Conservation (phyloP, 2,329 filamentous ascomycete species). For the Coleophoma eucalyptorum region DNA sequence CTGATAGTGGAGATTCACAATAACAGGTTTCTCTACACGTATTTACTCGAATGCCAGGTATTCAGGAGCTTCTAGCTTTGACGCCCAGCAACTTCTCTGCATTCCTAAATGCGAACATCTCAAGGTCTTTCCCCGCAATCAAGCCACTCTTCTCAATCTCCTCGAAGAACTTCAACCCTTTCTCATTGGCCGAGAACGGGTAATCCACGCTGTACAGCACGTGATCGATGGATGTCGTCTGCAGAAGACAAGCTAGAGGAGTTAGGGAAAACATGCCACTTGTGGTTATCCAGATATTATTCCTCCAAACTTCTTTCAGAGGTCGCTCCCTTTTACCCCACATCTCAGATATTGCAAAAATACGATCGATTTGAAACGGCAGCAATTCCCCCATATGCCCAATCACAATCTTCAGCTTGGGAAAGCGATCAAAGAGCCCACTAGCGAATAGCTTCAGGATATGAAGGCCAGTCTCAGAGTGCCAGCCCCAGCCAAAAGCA, state of each 20-base stretch:
- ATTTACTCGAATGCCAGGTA: too few relatives aligned
- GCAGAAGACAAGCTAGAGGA: constrained; percentile 39
- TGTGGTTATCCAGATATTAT: constrained; percentile 56
- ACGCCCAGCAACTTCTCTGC: constrained; percentile 39
- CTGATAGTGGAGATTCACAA: too few relatives aligned
- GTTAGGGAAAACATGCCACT: constrained; percentile 47
- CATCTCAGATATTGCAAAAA: constrained; percentile 24
- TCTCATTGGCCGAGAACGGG: constrained; percentile 47
- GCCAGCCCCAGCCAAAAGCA: not conserved
- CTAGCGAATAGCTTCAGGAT: constrained; percentile 45
- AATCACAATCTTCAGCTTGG: constrained; percentile 48
- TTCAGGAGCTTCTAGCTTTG: too few relatives aligned
- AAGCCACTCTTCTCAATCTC: constrained; percentile 45
- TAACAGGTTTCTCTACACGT: too few relatives aligned
- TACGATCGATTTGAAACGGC: constrained; percentile 50
- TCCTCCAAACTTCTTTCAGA: constrained; percentile 47
- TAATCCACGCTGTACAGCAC: constrained; percentile 56
- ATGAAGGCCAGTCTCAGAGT: constrained; percentile 40
- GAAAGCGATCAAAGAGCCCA: constrained; percentile 52
- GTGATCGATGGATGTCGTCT: constrained; percentile 42
- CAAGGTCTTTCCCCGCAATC: constrained; percentile 43
- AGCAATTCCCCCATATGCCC: constrained; percentile 50
- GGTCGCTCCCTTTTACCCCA: constrained; percentile 27
- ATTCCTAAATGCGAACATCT: constrained; percentile 45
- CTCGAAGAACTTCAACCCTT: constrained; percentile 42